Evolutionary conservation across 2,329 filamentous ascomycete species (phyloP).

Genomic region (Nigrospora sphaerica): DNA sequence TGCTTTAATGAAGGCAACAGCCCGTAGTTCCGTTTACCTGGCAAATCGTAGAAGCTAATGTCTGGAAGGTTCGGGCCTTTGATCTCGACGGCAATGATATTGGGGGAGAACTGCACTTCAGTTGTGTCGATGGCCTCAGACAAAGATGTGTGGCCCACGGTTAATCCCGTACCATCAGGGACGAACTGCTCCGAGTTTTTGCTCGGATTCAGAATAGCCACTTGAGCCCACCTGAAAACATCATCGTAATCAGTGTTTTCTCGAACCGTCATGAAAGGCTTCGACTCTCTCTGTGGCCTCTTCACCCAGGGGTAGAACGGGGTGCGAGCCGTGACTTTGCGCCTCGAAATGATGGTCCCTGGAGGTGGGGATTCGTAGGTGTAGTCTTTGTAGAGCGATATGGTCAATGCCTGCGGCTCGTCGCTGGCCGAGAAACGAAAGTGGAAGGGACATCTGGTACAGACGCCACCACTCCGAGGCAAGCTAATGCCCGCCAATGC

Average conservation of each 20-base stretch:
- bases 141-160: constrained; percentile 26
- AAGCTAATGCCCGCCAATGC: constrained; percentile 27
- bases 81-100: constrained; percentile 68
- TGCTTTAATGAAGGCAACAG: too few species aligned
- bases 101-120: constrained; percentile 68
- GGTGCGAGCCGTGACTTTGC: constrained; percentile 21
- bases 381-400: constrained; percentile 58
- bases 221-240: constrained; percentile 63
- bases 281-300: too few species aligned
- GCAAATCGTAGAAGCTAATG: constrained; percentile 74
- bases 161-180: constrained; percentile 30
- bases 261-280: constrained; percentile 45
- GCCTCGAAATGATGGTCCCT: constrained; percentile 34
- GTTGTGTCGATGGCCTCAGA: constrained; percentile 28
- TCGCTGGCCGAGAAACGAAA: constrained; percentile 57
- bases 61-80: constrained; percentile 60
- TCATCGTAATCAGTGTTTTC: constrained; percentile 55
- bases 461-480: constrained; percentile 37
- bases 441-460: constrained; percentile 71
- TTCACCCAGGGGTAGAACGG: too few species aligned
- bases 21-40: constrained; percentile 38
- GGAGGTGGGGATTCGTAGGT: constrained; percentile 32
- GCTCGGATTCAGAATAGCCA: constrained; percentile 64
- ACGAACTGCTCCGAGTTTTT: constrained; percentile 42
- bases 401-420: constrained; percentile 48